Evolutionary conservation across 768 basidiomycete species (phyloP), one percentile per base, ranked within the genome.

Genomic region (Cyathus striatus): DNA sequence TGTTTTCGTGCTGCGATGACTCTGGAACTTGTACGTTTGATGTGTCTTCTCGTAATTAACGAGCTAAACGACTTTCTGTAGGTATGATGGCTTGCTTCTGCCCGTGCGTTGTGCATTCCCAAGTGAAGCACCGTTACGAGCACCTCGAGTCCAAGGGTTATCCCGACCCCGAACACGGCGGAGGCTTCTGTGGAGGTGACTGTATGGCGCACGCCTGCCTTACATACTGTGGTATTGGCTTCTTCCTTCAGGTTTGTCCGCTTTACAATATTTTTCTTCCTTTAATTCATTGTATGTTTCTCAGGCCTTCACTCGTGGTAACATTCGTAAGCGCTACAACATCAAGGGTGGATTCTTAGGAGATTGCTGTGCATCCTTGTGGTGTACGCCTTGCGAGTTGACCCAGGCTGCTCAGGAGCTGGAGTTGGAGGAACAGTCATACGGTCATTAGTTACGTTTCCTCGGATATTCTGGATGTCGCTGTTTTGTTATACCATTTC

Each of bases 351-450:
- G 61, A 16, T 48, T 56, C 7, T 58, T 59, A 41, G 60, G 61
- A 2, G 76, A 76, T 45, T 76, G 69, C 47, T 53, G 53, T 27
- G 42, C 64, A 5, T 53, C 68, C 0, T 63, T 55, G 18, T 77
- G 59, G 50, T 78, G 76, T 51, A 50, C 51, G 1, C 65, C 75
- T 16, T 79, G 78, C 53, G 64, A 64, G 9, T 68, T 79, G 35
- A 63, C 63, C 0, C 76, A 79, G 52, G 75, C 72, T 46, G 59
- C 59, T 23, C 62, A 65, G 23, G 75, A 79, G 47, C 47, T 79
- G 10, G 40, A 41, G 18, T 10, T 41, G 30, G 40, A 41, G 40
- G 40, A 41, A 32, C 40, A 41, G 30, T 9, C 9, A 9, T 30
- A 9, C 27, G 9, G 27, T n/a, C 9, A n/a, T 30, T 30, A n/a